Evolutionary conservation across 345 rosid genomes (phyloP).

Genomic region (Boechera stricta): DNA sequence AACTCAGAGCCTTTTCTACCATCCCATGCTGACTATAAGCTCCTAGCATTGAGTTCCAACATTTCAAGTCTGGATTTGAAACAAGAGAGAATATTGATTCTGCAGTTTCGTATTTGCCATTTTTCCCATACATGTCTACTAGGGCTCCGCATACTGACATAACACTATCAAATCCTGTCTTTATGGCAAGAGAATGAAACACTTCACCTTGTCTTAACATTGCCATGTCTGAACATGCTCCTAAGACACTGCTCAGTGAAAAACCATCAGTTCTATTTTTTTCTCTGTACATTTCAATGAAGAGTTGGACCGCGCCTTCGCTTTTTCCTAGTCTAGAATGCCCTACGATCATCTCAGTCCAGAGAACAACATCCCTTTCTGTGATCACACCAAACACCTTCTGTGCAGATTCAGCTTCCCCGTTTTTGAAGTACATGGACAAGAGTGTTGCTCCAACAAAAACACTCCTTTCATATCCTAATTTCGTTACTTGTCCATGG

Average conservation of each 20-base stretch:
- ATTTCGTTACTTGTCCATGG: constrained; percentile 63
- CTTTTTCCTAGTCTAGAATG: constrained; percentile 71
- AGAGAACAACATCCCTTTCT: constrained; percentile 74
- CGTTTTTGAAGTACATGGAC: constrained; percentile 75
- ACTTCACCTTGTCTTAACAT: constrained; percentile 73
- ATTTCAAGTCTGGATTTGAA: constrained; percentile 70
- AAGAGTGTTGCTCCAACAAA: constrained; percentile 70
- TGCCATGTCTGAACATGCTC: constrained; percentile 82
- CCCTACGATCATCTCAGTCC: constrained; percentile 92
- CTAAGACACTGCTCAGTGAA: constrained; percentile 71
- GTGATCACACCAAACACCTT: constrained; percentile 52
- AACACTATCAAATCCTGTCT: constrained; percentile 57
- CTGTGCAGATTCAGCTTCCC: constrained; percentile 60
- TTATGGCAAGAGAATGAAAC: constrained; percentile 65
- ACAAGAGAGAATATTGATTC: constrained; percentile 55
- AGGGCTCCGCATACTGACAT: constrained; percentile 74
- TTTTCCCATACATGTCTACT: constrained; percentile 86
- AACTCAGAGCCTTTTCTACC: constrained; percentile 60
- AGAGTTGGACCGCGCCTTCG: constrained; percentile 57
- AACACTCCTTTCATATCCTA: constrained; percentile 59
- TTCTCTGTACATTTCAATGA: constrained; percentile 58
- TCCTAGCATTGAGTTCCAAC: constrained; percentile 88
- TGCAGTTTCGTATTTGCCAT: constrained; percentile 62
- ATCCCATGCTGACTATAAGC: constrained; percentile 80
- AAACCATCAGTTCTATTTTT: constrained; percentile 65